phyloP scores from a whole-genome alignment of 2,329 filamentous ascomycete genomes.

The Didymella pomorum region DNA sequence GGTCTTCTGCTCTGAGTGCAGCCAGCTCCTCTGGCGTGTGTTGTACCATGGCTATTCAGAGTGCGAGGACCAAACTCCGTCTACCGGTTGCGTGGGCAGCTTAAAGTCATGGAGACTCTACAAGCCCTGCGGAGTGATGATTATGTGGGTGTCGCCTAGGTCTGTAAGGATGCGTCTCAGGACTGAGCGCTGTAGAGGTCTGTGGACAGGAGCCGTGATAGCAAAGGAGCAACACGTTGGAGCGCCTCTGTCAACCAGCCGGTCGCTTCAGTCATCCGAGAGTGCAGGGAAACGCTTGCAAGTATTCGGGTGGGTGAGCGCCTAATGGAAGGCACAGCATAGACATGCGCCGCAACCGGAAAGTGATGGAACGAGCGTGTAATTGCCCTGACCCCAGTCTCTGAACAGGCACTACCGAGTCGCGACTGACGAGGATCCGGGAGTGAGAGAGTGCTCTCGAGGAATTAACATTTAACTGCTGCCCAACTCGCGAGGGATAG shows the following conservation, averaged over 20 bases:
- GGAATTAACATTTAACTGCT: background rate
- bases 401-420: background rate
- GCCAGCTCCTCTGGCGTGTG: slow-evolving; percentile 30
- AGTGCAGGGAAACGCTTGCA: slow-evolving; percentile 6
- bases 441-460: background rate
- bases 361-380: background rate
- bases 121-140: background rate
- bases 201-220: background rate
- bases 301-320: slow-evolving; percentile 3
- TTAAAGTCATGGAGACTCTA: background rate
- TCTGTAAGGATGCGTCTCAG: background rate
- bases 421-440: background rate
- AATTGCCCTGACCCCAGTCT: background rate
- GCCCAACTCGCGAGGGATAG: slow-evolving; percentile 2
- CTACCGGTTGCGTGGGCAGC: background rate
- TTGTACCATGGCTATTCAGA: slow-evolving; percentile 22
- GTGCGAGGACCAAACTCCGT: background rate
- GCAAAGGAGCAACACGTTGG: background rate
- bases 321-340: slow-evolving; percentile 12
- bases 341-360: slow-evolving; percentile 9
- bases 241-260: background rate
- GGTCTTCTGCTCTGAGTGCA: slow-evolving; percentile 27
- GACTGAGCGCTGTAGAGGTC: background rate
- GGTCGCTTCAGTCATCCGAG: background rate
- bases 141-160: background rate